Base-by-base conservation (phyloP, 2,329 filamentous ascomycete species). In the Talaromyces amestolkiae region DNA sequence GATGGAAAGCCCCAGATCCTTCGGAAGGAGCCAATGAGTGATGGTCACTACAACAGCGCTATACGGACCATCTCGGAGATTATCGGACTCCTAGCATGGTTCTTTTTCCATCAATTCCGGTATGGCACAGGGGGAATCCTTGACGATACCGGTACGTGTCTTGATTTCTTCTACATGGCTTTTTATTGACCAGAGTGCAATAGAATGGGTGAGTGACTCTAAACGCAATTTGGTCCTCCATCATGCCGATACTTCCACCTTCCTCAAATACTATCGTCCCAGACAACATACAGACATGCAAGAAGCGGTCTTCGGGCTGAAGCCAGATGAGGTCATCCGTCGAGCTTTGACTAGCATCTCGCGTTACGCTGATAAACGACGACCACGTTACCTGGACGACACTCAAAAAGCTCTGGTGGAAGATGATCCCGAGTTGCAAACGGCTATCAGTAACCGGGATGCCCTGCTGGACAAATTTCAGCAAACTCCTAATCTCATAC, bases 211-310 rank as follows among this genome's bases (percentile, higher is more conserved):
- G 3, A 72, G 71, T 54, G 54, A 72, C 43, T 69, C 66, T 5
- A 65, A 72, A 63, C 61, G 54, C 6, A 73, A 70, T 58, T 9
- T 73, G 37, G 70, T 73, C 61, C 70, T 73, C 56, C 62, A 64
- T 3, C 66, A 73, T 61, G 66, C 69, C 3, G 67, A 51, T 35
- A 70, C 63, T 51, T 58, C 66, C 58, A 73, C 67, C 10, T 74
- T 74, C 54, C 56, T 74, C 37, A 67, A 73, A 58, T 63, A 72
- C 61, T 73, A 73, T 62, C 62, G 37, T 53, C 65, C 67, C 3
- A 47, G 66, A 47, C 47, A 43, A 22, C 27, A 70, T 65, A 66
- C 65, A 68, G 62, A 64, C 17, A 60, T 60, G 24, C 41, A 72
- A 64, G 41, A 69, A 65, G 49, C 70, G 8, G 71, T 74, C 22